Evolutionary conservation across 1,284 basidiomycete genomes (phyloP), one percentile per base, ranked within the genome.

Genomic region (Trichosporon sp.): DNA sequence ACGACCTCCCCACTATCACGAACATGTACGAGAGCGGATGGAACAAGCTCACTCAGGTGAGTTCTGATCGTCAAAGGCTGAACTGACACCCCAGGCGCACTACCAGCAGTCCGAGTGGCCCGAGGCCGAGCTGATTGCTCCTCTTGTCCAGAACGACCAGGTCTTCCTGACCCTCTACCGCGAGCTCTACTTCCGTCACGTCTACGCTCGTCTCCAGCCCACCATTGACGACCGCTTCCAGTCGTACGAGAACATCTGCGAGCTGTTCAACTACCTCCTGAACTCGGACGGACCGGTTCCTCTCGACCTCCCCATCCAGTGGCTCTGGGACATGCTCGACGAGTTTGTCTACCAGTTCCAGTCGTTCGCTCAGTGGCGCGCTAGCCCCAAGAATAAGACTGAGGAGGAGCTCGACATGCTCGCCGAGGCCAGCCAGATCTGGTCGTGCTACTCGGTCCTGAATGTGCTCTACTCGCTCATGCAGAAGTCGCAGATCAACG

Each of bases 341-440:
- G 95, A 98, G 77, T 99, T 99, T 81, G 96, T 98, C 73, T 99
- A 97, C 82, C 95, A 98, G 79, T 99, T 95, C 85, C 92, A 96
- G 79, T 90, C 90, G 23, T 97, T 97, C 82, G 89, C 93, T 71
- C 88, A 91, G 61, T 97, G 92, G 89, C 84, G 94, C 63, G 89
- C 90, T 44, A 91, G 91, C 76, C 86, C 88, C 34, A 89, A 89
- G 68, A 85, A 85, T 68, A 97, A 97, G 83, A 86, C 87, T 0
- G 93, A 95, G 61, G 94, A 97, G 73, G 95, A 98, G 78, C 84
- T 93, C 32, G 78, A 85, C 60, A 85, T 93, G 82, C 85, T 95
- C 32, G 87, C 89, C 2, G 82, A 82, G 66, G 90, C 87, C 27
- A 86, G 86, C 63, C 88, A 90, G 69, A 88, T 95, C 63, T 99